A percentile compares a stretch with the other conserved stretches of the same genome.
Conservation (phyloP, 2,329 filamentous ascomycete species). For the Fusarium marasasianum region DNA sequence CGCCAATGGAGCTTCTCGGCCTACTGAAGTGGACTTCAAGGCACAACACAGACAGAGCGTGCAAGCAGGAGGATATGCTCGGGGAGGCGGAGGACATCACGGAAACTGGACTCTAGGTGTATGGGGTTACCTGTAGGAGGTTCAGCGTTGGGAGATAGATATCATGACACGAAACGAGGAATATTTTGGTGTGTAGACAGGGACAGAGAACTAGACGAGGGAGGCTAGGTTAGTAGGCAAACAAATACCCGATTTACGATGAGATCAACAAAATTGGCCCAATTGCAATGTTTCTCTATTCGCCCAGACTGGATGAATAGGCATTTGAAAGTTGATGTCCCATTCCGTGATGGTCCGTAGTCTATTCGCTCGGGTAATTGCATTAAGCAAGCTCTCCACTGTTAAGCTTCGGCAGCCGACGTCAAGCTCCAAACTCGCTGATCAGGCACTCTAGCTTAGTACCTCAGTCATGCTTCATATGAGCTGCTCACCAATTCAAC, state of each 20-base stretch:
- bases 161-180: conserved; percentile 13
- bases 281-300: background rate
- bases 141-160: background rate
- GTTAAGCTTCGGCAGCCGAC: conserved; percentile 30
- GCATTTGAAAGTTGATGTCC: background rate
- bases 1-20: conserved; percentile 66
- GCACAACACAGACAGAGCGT: conserved; percentile 71
- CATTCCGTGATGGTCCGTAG: conserved; percentile 22
- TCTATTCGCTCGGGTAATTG: conserved; percentile 44
- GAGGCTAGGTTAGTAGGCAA: background rate
- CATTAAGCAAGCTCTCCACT: conserved; percentile 40
- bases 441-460: conserved; percentile 1
- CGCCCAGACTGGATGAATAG: conserved; percentile 4
- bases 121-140: conserved; percentile 63
- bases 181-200: background rate
- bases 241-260: conserved; percentile 23
- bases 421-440: conserved; percentile 27
- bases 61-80: conserved; percentile 61
- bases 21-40: conserved; percentile 68
- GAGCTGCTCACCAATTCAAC: conserved; percentile 34
- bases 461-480: conserved; percentile 29
- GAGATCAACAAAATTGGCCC: background rate
- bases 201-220: background rate
- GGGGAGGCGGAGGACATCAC: conserved; percentile 51
- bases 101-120: conserved; percentile 69